Evolutionary conservation across 2,329 filamentous ascomycete genomes (phyloP), one percentile per base, ranked within the genome.

Genomic region (Drechslera avenae): DNA sequence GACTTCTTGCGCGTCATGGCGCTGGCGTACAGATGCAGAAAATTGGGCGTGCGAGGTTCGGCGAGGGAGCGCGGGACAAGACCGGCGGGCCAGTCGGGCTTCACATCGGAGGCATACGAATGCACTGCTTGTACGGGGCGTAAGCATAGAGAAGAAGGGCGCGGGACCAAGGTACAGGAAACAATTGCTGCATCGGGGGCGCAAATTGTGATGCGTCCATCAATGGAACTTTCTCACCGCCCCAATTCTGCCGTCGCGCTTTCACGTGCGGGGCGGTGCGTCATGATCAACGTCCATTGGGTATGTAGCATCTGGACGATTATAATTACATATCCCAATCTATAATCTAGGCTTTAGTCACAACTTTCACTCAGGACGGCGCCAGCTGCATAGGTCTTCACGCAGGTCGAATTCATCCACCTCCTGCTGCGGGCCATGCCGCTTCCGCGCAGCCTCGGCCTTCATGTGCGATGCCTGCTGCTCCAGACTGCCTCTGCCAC

Each of bases 331-430:
- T 30, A 19, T 23, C 31, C 3, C 6, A 26, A n/a, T 21, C 21
- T 31, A 39, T n/a, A 14, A 8, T 13, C 31, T n/a, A 12, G 9
- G 9, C 26, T 8, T 28, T 10, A 13, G 26, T 14, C 13, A 18
- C 16, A 12, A 9, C 10, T 12, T 9, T 50, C 47, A 63, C 13
- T 57, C 56, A 16, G 62, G 59, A 16, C 78, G 64, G 28, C 61
- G 68, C 78, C 79, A 81, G 47, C 76, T 79, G 39, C 74, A 69
- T 56, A 81, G 48, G 58, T 81, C 77, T 31, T 79, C 76, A 39
- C 78, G 66, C 35, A 79, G 59, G 37, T 79, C 76, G 49, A 79
- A 75, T 61, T 81, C 79, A 40, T 80, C 75, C 26, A 80, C 67
- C 58, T 81, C 78, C 26, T 75, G 72, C 12, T 68, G 62, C 16